Percentiles rank a stretch among this genome's conserved stretches.
Conservation (phyloP, 768 basidiomycete genomes). For the Cystofilobasidium capitatum region DNA sequence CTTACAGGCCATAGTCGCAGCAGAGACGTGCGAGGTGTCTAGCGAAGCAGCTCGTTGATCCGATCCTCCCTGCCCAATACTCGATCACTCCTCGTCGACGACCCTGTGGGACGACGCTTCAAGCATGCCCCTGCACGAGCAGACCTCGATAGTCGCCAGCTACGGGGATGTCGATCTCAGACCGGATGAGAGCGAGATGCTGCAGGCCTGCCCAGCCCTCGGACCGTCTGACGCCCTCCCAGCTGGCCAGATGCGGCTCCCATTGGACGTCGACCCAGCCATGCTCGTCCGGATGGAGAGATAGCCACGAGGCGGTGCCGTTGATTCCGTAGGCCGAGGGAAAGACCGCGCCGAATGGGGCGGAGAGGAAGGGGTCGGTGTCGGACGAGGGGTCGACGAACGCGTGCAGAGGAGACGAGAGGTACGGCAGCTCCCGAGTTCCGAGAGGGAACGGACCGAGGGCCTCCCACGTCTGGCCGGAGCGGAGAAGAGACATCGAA, state of each 20-base stretch:
- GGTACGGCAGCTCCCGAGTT: conserved; percentile 69
- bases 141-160: conserved; percentile 45
- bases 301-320: conserved; percentile 38
- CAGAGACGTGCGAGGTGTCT: neutral
- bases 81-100: no score
- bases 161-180: conserved; percentile 50
- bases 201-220: conserved; percentile 84
- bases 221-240: conserved; percentile 59
- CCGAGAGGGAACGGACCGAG: conserved; percentile 77
- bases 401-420: conserved; percentile 52
- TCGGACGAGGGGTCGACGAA: conserved; percentile 45
- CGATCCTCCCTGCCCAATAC: conserved; percentile 26
- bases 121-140: conserved; percentile 66
- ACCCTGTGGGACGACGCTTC: conserved; percentile 52
- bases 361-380: conserved; percentile 4
- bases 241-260: conserved; percentile 43
- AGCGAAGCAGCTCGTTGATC: conserved; percentile 34
- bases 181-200: conserved; percentile 61
- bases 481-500: neutral
- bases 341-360: conserved; percentile 42
- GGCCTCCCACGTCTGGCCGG: conserved; percentile 36
- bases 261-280: conserved; percentile 13
- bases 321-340: conserved; percentile 61
- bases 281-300: neutral
- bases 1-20: no score